Percentiles rank a stretch among this genome's conserved stretches.
These are phyloP conservation scores for Quaeritorhiza haematococci DNA, from an alignment of 371 early-diverging fungal species.

Conservation along the genomic window DNA sequence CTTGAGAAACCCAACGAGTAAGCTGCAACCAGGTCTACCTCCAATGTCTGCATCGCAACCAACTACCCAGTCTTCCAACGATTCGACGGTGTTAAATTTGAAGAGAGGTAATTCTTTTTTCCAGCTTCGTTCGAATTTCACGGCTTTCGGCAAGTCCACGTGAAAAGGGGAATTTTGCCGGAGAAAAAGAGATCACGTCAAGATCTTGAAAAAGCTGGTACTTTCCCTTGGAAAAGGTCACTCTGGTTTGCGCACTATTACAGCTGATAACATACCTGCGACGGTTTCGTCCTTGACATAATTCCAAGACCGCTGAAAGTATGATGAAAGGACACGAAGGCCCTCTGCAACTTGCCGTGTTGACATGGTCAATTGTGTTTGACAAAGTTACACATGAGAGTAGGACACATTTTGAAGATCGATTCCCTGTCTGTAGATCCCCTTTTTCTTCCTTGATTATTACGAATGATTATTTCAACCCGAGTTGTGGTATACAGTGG, in stretches of 20 bases:
- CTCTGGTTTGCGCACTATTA: not conserved
- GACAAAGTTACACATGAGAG: too few relatives aligned
- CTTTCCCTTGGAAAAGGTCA: not conserved
- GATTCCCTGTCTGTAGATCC: too few relatives aligned
- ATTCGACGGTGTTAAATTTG: conserved; percentile 50
- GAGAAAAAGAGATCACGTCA: conserved; percentile 9
- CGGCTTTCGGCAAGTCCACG: conserved; percentile 17
- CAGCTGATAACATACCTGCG: conserved; percentile 14
- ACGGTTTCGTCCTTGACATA: conserved; percentile 23
- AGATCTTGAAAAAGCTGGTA: not conserved
- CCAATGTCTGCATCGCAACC: conserved; percentile 92
- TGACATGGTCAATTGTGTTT: too few relatives aligned
- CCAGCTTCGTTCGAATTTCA: conserved; percentile 43
- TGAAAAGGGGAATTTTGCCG: not conserved
- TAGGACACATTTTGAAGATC: too few relatives aligned
- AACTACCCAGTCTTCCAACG: conserved; percentile 67
- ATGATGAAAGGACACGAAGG: conserved; percentile 18
- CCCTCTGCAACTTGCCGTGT: too few relatives aligned
- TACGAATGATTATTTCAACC: too few relatives aligned
- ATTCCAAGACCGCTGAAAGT: conserved; percentile 25
- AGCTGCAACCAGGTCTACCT: too few relatives aligned
- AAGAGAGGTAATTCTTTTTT: conserved; percentile 65
- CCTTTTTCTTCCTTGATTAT: too few relatives aligned
- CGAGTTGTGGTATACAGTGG: too few relatives aligned
- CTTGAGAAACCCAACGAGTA: too few relatives aligned